Evolutionary conservation across 805 yeast species (phyloP), one percentile per base, ranked within the genome.

Genomic region (Cyberlindnera euphorbiae): DNA sequence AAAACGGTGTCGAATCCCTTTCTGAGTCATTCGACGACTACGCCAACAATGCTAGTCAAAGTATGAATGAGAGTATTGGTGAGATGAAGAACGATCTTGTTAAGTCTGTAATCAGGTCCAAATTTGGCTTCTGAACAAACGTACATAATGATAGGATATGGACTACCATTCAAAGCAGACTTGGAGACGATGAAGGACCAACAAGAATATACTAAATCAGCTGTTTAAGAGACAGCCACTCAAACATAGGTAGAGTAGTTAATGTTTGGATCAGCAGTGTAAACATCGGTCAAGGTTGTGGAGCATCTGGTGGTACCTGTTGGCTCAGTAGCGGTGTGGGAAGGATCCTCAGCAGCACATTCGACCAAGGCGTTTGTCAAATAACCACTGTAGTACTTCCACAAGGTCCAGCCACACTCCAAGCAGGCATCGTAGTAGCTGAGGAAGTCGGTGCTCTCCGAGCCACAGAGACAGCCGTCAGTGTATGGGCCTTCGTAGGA

Each of bases 1-100:
- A 75, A 41, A 63, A 65, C 23, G 77, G 79, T 1, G 54, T 75
- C 36, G 81, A 77, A 31, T 47, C 62, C 3, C 52, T 75, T 13
- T 84, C 77, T 47, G 79, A 73, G 36, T 60, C 69, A 8, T 54
- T 77, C 33, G 73, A 76, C 51, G 77, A 74, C 16, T 77, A 75
- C 44, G 83, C 84, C 6, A 70, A 66, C 29, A 66, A 61, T 17
- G 60, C 77, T 19, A 69, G 74, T 39, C 79, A 77, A 43, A 57
- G 70, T 12, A 62, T 79, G 64, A 71, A 63, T 41, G 81, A 74
- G 11, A 55, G 73, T 1, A 55, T 73, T 29, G 77, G 71, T 28
- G 63, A 64, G 10, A 70, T 68, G 11, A 73, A 77, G 44, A 71
- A 64, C 30, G 67, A 70, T 24, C 45, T 77, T 39, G 69, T 77